These are phyloP conservation scores for Naganishia liquefaciens DNA, from an alignment of 1,284 basidiomycete genomes.

Conservation along the genomic window DNA sequence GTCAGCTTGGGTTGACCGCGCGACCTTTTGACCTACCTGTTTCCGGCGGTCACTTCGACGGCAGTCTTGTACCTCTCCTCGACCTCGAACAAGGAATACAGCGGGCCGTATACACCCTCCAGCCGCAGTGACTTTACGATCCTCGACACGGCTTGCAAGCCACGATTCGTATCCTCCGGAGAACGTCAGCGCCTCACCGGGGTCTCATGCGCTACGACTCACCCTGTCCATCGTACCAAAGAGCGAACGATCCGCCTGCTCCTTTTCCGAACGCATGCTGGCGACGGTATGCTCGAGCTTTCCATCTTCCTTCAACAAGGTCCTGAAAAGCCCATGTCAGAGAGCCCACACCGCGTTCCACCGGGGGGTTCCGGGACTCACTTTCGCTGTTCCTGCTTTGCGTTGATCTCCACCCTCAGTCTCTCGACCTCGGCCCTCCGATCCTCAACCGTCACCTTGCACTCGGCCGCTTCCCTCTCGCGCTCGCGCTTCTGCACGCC, in stretches of 20 bases:
- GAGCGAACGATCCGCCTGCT: constrained; percentile 73
- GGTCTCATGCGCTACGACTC: constrained; percentile 36
- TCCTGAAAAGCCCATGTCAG: constrained; percentile 51
- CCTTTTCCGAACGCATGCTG: constrained; percentile 76
- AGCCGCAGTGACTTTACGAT: constrained; percentile 75
- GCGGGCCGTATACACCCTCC: constrained; percentile 80
- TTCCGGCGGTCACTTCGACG: constrained; percentile 91
- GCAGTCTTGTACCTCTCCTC: constrained; percentile 91
- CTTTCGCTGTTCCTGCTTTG: constrained; percentile 77
- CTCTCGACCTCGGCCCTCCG: constrained; percentile 66
- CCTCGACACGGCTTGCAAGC: constrained; percentile 77
- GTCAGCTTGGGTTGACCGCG: neutral
- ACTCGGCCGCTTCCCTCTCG: constrained; percentile 66
- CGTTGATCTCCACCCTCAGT: constrained; percentile 71
- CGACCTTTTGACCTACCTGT: constrained; percentile 64
- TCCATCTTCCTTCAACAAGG: constrained; percentile 92
- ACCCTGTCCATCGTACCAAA: constrained; percentile 95
- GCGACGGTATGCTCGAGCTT: constrained; percentile 76
- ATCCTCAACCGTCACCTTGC: constrained; percentile 70
- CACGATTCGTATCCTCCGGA: constrained; percentile 79
- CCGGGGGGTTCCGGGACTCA: constrained; percentile 43
- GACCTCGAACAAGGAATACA: constrained; percentile 91
- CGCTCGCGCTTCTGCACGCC: constrained; percentile 65
- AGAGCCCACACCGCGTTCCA: neutral
- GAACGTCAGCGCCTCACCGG: constrained; percentile 3